phyloP scores from a whole-genome alignment of 768 basidiomycete species.

The Dentipellis sp. region DNA sequence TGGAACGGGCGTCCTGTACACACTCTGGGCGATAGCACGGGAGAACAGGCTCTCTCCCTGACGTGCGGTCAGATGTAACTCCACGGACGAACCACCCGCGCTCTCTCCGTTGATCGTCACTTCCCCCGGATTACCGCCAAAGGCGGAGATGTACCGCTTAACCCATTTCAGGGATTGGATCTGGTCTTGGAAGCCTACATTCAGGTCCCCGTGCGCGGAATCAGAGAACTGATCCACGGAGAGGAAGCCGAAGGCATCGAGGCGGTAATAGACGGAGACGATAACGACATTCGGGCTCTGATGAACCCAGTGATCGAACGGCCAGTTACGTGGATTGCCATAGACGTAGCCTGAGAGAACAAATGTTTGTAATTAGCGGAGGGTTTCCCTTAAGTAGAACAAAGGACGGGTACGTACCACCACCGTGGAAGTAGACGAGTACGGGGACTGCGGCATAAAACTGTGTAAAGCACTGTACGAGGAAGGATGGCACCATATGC shows the following conservation, averaged over 20 bases:
- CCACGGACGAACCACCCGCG: conserved; percentile 46
- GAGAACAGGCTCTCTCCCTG: conserved; percentile 33
- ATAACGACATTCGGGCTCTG: conserved; percentile 54
- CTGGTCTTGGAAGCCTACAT: conserved; percentile 51
- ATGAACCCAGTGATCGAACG: conserved; percentile 57
- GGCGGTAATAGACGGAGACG: conserved; percentile 59
- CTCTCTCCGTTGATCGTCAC: conserved; percentile 53
- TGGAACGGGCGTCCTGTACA: conserved; percentile 43
- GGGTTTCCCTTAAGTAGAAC: neutral
- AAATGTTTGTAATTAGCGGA: neutral
- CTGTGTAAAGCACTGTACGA: neutral
- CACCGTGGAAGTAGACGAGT: conserved; percentile 32
- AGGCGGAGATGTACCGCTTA: conserved; percentile 26
- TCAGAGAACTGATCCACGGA: conserved; percentile 34
- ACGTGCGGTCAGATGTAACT: conserved; percentile 47
- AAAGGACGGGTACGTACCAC: conserved; percentile 18
- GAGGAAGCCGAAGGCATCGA: conserved; percentile 57
- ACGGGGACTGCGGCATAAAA: conserved; percentile 21
- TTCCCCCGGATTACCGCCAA: conserved; percentile 28
- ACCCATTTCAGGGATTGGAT: conserved; percentile 31
- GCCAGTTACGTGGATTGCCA: conserved; percentile 58
- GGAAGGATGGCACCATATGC: conserved; percentile 10
- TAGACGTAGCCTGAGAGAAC: conserved; percentile 35
- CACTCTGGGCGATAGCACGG: conserved; percentile 53
- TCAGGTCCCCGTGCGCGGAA: conserved; percentile 35